Conservation (phyloP, 2,329 filamentous ascomycete genomes). For the Rutstroemia sp. region DNA sequence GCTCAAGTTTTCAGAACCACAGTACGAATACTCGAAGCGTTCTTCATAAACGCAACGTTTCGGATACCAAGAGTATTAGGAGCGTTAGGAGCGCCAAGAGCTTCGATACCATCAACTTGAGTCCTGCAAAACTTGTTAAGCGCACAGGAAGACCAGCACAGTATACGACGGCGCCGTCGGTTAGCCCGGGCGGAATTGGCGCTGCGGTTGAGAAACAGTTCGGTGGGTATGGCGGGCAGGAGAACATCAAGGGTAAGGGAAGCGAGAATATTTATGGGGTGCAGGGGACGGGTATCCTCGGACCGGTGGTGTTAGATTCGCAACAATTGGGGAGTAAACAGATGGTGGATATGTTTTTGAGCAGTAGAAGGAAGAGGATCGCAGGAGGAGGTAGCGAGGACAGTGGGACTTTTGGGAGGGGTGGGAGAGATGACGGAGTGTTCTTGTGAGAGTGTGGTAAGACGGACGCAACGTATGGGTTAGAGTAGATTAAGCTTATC, state of each 20-base stretch:
- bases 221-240: constrained; percentile 12
- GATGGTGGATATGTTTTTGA: constrained; percentile 50
- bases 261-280: constrained; percentile 16
- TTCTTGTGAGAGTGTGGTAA: too few species aligned
- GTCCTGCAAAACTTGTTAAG: constrained; percentile 24
- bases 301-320: constrained; percentile 23
- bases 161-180: not conserved
- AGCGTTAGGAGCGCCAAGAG: constrained; percentile 18
- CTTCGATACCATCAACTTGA: constrained; percentile 12
- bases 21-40: constrained; percentile 16
- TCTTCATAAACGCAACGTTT: constrained; percentile 21
- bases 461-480: too few species aligned
- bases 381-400: constrained; percentile 33
- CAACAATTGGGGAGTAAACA: constrained; percentile 39
- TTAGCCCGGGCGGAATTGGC: constrained; percentile 22
- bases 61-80: constrained; percentile 16
- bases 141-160: constrained; percentile 9
- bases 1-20: constrained; percentile 10
- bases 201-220: constrained; percentile 29
- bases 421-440: not conserved
- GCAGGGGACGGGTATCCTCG: constrained; percentile 17
- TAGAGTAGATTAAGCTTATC: too few species aligned
- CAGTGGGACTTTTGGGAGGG: constrained; percentile 11
- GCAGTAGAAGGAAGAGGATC: constrained; percentile 38
- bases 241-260: not conserved